These are phyloP conservation scores for Coccomyxa subellipsoidea DNA, from an alignment of 163 green algal species.

Conservation along the genomic window DNA sequence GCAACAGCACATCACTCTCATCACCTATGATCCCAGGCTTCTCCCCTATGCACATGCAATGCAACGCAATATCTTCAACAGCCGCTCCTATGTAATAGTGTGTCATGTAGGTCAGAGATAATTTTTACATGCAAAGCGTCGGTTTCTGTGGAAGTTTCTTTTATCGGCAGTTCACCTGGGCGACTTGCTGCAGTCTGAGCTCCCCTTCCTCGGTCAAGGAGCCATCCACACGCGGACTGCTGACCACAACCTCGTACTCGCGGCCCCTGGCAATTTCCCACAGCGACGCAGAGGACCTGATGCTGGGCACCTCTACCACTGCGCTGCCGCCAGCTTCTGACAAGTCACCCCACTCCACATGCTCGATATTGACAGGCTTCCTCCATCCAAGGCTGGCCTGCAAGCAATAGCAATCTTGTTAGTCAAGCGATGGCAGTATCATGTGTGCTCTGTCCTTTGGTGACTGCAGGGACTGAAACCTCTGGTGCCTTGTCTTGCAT, in stretches of 20 bases:
- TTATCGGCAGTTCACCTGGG: not conserved
- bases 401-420: no score
- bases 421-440: no score
- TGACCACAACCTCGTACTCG: not conserved
- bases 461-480: not conserved
- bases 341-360: not conserved
- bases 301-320: not conserved
- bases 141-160: not conserved
- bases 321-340: not conserved
- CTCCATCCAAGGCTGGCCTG: not conserved
- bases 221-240: not conserved
- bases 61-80: not conserved
- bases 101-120: no score
- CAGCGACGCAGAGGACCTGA: not conserved
- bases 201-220: not conserved
- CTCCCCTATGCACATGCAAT: not conserved
- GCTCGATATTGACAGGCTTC: not conserved
- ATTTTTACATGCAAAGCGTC: no score
- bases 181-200: not conserved
- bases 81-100: not conserved
- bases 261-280: not conserved
- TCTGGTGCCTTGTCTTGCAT: not conserved
- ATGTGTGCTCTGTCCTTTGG: no score
- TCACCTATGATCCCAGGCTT: not conserved
- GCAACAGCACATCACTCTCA: not conserved